Base-by-base conservation (phyloP, 306 rosid genomes). In the Cucumis melo region DNA sequence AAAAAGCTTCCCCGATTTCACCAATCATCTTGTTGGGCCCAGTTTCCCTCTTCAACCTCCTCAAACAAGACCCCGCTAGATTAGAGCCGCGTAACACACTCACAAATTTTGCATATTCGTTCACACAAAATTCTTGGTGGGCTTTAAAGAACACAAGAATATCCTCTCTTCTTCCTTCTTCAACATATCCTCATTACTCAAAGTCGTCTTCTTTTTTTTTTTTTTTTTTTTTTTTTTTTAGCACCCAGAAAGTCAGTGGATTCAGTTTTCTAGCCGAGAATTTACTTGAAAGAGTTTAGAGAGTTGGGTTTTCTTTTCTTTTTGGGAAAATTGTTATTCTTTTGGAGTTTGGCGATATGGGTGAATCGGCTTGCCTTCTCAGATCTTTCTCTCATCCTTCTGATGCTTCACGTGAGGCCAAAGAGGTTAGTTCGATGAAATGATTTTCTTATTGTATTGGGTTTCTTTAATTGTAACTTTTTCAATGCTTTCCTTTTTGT, bases 371-470 rank as follows among this genome's bases (percentile, higher is more conserved):
- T 34, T 88, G 82, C 67, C 89, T 94, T 24, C 73, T 80, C 38
- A 87, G 91, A 62, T 88, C 98, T 17, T 82, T 90, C 76, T 91
- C 90, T 34, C 80, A 78, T 71, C 89, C 92, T 36, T 75, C 86
- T 21, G 87, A 83, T 38, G 59, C 77, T 85, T 83, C 89, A 14
- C 34, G 76, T 74, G 84, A 60, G 63, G 44, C 87, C 17, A 81
- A 80, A 75, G 87, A 89, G 89, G 99, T 92, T 13, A 76, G 85
- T 72, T 13, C 10, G 13, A 12, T 11, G 61, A 77, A 50, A 39
- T 41, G 16, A 0, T 71, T 20, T 79, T 46, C 29, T 73, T 6
- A 3, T 34, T 50, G 63, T 6, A 3, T 34, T 50, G 63, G 55
- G 81, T 46, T 75, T 78, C 50, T 51, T 54, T 71, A 3, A 48